Evolutionary conservation across 192 early-diverging fungal genomes (phyloP), one percentile per base, ranked within the genome.

Genomic region (Geranomyces variabilis): DNA sequence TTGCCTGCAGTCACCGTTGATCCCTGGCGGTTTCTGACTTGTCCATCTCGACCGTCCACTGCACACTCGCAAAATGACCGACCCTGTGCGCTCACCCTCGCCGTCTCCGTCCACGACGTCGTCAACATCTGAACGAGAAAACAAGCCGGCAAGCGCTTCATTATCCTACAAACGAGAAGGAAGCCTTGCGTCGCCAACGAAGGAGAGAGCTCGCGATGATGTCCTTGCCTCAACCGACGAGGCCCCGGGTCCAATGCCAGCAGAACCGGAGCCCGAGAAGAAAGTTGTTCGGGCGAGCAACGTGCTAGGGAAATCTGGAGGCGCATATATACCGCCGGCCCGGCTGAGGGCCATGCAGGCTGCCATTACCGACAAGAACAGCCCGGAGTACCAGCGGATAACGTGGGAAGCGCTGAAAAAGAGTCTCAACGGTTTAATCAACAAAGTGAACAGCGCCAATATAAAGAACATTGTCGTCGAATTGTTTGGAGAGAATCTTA

Each of bases 401-500:
- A 89, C 88, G 28, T 98, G 96, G 96, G 95, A 98, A 69, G 86
- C 88, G 8, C 82, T 97, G 7, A 97, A 96, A 74, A 98, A 97
- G 78, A 89, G 86, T 63, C 90, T 98, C 66, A 98, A 97, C 73
- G 96, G 93, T 69, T 85, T 92, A 1, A 93, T 98, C 73, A 98
- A 98, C 86, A 96, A 96, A 81, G 91, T 95, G 41, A 97, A 95
- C 65, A 89, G 80, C 7, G 84, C 89, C 19, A 98, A 98, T 75
- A 91, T 97, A 77, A 94, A 96, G 59, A 86, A 89, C 43, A 91
- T 96, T 65, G 79, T 97, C 19, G 89, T 92, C 8, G 94, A 97
- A 74, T 69, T 98, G 36, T 93, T 98, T 77, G 80, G 85, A 21
- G 94, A 94, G 69, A 98, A 98, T 67, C 72, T 98, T 66, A 84